Evolutionary conservation across 257 asterid species (phyloP), one percentile per base, ranked within the genome.

Genomic region (Plantago major): DNA sequence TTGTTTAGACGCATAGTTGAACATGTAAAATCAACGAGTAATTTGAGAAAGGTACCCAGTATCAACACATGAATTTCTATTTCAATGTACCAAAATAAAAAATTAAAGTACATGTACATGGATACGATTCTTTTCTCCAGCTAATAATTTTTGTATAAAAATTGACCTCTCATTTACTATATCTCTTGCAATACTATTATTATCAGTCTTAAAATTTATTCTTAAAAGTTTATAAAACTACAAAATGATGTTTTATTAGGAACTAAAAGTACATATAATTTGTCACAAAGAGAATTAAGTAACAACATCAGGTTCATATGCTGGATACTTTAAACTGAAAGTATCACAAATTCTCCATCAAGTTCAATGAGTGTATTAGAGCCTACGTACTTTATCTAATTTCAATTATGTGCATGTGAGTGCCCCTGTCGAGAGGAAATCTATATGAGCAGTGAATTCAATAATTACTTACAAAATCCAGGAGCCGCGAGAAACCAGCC

Each of bases 381-480:
- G n/a, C 33, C 56, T 18, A 18, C 8, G 56, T 50, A 3, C 57
- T 48, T 48, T 50, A 6, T 50, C 16, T 9, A 6, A 18, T 11
- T 18, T 26, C 5, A 16, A 33, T 33, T 33, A 4, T 1, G 40
- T 33, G 40, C 3, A 33, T 33, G 37, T 33, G 40, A 33, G 6
- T 7, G 40, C 6, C 6, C 8, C 40, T 33, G 40, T 4, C n/a
- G 37, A 9, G 10, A 16, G 33, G 16, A 18, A 19, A 19, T 53
- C 40, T 12, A 11, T 53, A 52, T 22, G 40, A 17, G 40, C 58
- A 52, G 10, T 51, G 47, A 55, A 5, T 65, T 38, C 11, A 42
- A 65, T 17, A 51, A 14, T 18, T 66, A 78, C 87, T 75, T 73
- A 81, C 87, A 51, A 75, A 73, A 63, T 66, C 70, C 8, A 81